A percentile compares a stretch with the other conserved stretches of the same genome.
phyloP scores from a whole-genome alignment of 192 early-diverging fungal genomes.

The Linnemannia elongata region DNA sequence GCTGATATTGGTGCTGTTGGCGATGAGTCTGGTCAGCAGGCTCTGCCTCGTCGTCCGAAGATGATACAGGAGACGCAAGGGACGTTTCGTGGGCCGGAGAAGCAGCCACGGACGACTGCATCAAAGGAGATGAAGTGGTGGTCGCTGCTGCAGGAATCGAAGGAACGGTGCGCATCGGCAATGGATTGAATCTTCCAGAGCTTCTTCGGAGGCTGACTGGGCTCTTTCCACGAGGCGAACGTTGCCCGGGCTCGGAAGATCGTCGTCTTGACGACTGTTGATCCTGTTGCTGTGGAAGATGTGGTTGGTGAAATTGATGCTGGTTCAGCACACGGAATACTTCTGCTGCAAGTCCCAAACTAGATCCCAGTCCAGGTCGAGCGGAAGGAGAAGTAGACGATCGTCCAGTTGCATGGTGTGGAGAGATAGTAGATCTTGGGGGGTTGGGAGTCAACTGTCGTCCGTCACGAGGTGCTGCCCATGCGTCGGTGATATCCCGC shows the following conservation, averaged over 20 bases:
- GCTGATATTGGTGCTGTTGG: background rate
- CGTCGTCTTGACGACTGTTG: background rate
- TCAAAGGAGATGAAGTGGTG: background rate
- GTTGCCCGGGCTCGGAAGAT: background rate
- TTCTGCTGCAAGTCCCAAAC: background rate
- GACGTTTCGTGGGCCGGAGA: background rate
- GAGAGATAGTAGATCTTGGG: background rate
- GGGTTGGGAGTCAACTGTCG: background rate
- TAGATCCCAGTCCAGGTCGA: background rate
- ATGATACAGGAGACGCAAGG: constrained; percentile 2
- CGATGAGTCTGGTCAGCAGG: background rate
- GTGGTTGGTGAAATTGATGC: too few relatives aligned
- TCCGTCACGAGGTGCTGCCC: background rate
- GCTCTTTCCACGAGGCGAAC: background rate
- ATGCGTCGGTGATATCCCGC: background rate
- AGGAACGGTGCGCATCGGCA: background rate
- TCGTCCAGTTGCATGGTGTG: background rate
- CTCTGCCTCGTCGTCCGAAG: background rate
- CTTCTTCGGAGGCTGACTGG: background rate
- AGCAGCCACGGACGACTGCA: background rate
- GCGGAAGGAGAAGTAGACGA: background rate
- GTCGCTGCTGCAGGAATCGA: background rate
- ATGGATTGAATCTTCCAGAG: background rate
- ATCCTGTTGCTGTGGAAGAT: background rate
- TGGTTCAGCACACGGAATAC: background rate